These are phyloP conservation scores for Penicillium chermesinum DNA, from an alignment of 495 filamentous ascomycete species.

Conservation along the genomic window DNA sequence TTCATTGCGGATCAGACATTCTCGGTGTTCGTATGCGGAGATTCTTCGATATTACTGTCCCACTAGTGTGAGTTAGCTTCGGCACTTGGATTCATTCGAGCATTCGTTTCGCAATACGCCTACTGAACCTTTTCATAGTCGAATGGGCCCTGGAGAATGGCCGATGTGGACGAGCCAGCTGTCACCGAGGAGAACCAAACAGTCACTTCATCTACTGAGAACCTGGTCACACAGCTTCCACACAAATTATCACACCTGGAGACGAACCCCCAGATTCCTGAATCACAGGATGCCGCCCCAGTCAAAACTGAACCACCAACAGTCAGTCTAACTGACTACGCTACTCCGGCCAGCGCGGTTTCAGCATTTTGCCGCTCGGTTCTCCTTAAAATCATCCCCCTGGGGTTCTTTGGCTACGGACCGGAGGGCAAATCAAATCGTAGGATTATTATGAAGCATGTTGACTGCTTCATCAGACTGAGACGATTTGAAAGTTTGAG, in stretches of 20 bases:
- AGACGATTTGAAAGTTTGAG: slow-evolving; percentile 76
- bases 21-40: slow-evolving; percentile 68
- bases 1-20: slow-evolving; percentile 64
- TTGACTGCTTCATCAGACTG: slow-evolving; percentile 72
- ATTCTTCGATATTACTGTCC: slow-evolving; percentile 82
- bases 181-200: slow-evolving; percentile 5
- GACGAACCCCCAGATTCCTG: neutral
- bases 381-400: slow-evolving; percentile 67
- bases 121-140: slow-evolving; percentile 12
- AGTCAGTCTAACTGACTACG: slow-evolving; percentile 57
- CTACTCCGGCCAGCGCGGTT: slow-evolving; percentile 63
- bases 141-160: slow-evolving; percentile 28
- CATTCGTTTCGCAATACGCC: no score
- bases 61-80: slow-evolving; percentile 32
- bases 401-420: slow-evolving; percentile 65
- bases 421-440: slow-evolving; percentile 53
- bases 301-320: slow-evolving; percentile 13
- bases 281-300: neutral
- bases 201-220: slow-evolving; percentile 15
- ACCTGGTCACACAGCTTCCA: slow-evolving; percentile 29
- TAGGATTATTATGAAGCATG: slow-evolving; percentile 52
- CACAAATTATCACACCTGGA: neutral
- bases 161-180: slow-evolving; percentile 17
- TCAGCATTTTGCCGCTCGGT: slow-evolving; percentile 86
- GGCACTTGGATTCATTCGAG: neutral